These are phyloP conservation scores for Trichoderma hamatum DNA, from an alignment of 2,329 filamentous ascomycete species.

Conservation along the genomic window DNA sequence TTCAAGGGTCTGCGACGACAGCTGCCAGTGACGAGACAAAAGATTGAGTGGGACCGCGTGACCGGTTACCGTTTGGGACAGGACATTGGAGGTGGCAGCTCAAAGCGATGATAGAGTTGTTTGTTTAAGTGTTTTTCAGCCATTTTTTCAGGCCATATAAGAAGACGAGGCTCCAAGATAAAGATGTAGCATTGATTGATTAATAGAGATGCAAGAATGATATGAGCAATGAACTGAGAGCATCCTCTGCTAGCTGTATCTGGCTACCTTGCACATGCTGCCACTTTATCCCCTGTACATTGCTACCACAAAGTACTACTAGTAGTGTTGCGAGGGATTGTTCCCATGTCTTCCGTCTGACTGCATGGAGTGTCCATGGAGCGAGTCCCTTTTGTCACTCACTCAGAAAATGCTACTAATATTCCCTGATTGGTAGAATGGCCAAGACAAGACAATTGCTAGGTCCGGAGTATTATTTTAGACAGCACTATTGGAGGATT, in stretches of 20 bases:
- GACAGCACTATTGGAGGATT: not conserved
- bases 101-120: conserved; percentile 49
- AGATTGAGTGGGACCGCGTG: conserved; percentile 99
- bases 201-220: conserved; percentile 20
- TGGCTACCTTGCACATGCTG: not conserved
- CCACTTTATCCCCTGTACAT: not conserved
- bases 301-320: not conserved
- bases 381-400: not conserved
- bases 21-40: conserved; percentile 93
- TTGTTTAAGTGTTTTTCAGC: not conserved
- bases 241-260: not conserved
- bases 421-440: not conserved
- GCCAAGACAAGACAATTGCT: not conserved
- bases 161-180: conserved; percentile 10
- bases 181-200: conserved; percentile 17
- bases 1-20: conserved; percentile 94
- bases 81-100: conserved; percentile 72
- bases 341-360: conserved; percentile 1
- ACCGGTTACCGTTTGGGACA: conserved; percentile 85
- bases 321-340: not conserved
- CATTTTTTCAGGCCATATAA: conserved; percentile 4
- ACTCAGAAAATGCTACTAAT: not conserved
- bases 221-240: conserved; percentile 21
- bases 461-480: not conserved
- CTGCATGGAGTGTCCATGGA: conserved; percentile 1